Base-by-base conservation (phyloP, 2,329 filamentous ascomycete species). In the Fusarium floridanum region DNA sequence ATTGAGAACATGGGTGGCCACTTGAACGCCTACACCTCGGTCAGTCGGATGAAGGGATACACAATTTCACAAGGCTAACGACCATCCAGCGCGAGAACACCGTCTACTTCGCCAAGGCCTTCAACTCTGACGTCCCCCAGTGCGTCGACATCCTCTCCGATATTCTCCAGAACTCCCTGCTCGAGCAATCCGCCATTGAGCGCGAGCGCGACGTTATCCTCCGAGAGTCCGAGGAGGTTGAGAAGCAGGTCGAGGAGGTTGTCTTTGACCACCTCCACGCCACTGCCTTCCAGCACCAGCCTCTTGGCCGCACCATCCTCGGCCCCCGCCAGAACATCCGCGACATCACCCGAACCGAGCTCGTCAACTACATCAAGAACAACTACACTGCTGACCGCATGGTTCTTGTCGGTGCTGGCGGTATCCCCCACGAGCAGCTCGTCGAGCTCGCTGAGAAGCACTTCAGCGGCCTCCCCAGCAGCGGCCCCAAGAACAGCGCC, bases 1-100 rank as follows among this genome's bases (percentile, higher is more conserved):
- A 98, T 99, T 83, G 97, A 99, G 91, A 99, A 99, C 89, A 98
- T 99, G 94, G 97, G 97, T 85, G 97, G 95, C 77, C 97, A 99
- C 88, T 91, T 99, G 81, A 99, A 99, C 87, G 97, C 97, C 84
- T 99, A 99, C 90, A 99, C 97, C 81, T 98, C 96, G 89, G 95
- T 98, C 92, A 82, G 93, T 86, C 79, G 80, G 80, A 68, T 70
- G 59, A 74, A 74, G 70, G 76, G 73, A 78, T 73, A 70, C 41
- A 37, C 53, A 41, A 32, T 53, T 61, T 64, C 71, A 50, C 61
- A n/a, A 66, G 59, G 67, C 81, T 83, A 78, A 83, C 71, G 63
- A 57, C 64, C 67, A 73, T 74, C 75, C 81, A 94, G 95, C 95
- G 97, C 85, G 97, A 99, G 87, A 98, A 98, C 91, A 99, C 97